A percentile compares a stretch with the other conserved stretches of the same genome.
phyloP scores from a whole-genome alignment of 352 stramenopile species.

The Phytopythium oedochilum region DNA sequence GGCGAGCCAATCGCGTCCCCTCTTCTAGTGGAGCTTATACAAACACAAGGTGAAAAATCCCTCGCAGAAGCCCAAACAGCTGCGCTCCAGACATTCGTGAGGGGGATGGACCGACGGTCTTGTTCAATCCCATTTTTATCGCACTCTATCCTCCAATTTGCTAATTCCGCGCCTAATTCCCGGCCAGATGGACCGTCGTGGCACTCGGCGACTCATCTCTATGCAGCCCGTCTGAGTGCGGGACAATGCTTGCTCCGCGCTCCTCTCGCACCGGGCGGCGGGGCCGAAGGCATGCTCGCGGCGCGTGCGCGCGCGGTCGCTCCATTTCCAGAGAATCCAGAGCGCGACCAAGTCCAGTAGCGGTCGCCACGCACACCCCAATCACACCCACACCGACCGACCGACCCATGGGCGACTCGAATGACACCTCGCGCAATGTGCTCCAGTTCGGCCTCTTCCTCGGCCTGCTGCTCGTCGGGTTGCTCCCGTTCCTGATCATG shows the following conservation, averaged over 20 bases:
- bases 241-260: neutral
- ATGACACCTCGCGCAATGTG: slow-evolving; percentile 25
- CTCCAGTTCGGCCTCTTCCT: slow-evolving; percentile 47
- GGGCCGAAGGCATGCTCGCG: too few relatives aligned
- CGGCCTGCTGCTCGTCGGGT: slow-evolving; percentile 31
- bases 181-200: neutral
- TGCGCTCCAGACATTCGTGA: neutral
- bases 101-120: neutral
- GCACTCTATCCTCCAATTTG: neutral
- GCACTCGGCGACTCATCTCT: neutral
- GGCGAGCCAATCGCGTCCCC: neutral
- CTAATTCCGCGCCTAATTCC: neutral
- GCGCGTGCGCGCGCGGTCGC: neutral
- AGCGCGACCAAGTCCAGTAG: neutral
- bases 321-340: neutral
- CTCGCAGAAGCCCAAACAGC: neutral
- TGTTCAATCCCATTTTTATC: neutral
- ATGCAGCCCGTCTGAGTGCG: neutral
- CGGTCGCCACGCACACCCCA: neutral
- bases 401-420: slow-evolving; percentile 11
- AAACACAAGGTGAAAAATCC: neutral
- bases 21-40: neutral
- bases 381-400: neutral
- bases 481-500: slow-evolving; percentile 42
- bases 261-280: neutral